Base-by-base conservation (phyloP, 345 rosid species). In the Excoecaria agallocha region DNA sequence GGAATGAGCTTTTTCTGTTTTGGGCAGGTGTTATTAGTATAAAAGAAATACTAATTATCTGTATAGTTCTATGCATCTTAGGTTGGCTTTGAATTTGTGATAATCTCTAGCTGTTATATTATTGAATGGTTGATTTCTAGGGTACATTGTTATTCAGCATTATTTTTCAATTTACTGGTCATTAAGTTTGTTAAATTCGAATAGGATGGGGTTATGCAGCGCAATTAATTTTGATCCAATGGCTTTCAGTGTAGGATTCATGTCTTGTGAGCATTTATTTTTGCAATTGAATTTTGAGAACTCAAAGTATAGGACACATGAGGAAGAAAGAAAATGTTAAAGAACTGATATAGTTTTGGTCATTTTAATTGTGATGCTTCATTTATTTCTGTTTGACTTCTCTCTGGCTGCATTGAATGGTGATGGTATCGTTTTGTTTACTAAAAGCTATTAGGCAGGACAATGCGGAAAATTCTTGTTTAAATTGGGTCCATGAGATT, bases 301-400 rank as follows among this genome's bases (percentile, higher is more conserved):
- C 48, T 43, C 30, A 43, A 6, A 43, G 48, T 43, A 8, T 43
- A 43, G 7, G 48, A 5, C 12, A 12, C 12, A 50, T 50, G 54
- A 46, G 9, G 15, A 4, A 52, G 57, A 41, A 39, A 63, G 41
- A 2, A 16, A 39, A 38, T 63, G 22, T 8, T 45, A 63, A 38
- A 12, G 15, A 59, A 57, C n/a, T 5, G 35, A 12, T 57, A 20
- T 7, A 35, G 15, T 22, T 43, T 59, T n/a, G 78, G 22, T 68
- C 63, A 64, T 41, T 54, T 56, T 24, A 12, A 68, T n/a, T 43
- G 43, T 24, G 65, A 25, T 56, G 17, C 59, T 55, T 68, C 77
- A 78, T 75, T 65, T 76, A 79, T 75, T 72, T 78, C 62, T 72
- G 41, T 52, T 70, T 54, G 75, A 54, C 51, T 22, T 45, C 46